These are phyloP conservation scores for Penicillium goetzii DNA, from an alignment of 495 filamentous ascomycete genomes.

Conservation along the genomic window DNA sequence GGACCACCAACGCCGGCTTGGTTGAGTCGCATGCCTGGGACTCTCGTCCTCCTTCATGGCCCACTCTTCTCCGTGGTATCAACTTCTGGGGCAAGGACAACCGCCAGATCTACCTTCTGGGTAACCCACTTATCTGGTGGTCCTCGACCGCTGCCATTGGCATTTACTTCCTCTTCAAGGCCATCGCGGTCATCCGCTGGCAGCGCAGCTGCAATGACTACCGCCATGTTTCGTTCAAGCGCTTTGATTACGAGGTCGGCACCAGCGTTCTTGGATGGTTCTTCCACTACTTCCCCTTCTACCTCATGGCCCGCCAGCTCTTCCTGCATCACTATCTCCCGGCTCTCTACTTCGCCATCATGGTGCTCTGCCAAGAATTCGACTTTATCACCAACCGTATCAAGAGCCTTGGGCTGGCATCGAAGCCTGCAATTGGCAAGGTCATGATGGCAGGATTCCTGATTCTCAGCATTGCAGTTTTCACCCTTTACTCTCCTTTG, in stretches of 20 bases:
- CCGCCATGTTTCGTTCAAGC: conserved; percentile 76
- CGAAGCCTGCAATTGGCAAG: conserved; percentile 75
- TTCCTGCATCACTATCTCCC: conserved; percentile 98
- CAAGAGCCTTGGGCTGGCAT: conserved; percentile 63
- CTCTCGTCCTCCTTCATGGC: conserved; percentile 92
- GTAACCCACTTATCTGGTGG: conserved; percentile 97
- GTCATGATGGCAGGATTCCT: conserved; percentile 70
- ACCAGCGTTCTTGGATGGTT: conserved; percentile 90
- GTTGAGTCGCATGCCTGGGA: conserved; percentile 98
- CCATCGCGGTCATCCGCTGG: conserved; percentile 85
- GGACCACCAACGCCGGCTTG: conserved; percentile 95
- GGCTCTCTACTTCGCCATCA: conserved; percentile 91
- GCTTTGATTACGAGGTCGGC: conserved; percentile 97
- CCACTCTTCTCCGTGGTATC: conserved; percentile 89
- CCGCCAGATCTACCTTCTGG: conserved; percentile 94
- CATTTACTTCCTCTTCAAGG: conserved; percentile 83
- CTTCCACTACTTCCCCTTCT: conserved; percentile 98
- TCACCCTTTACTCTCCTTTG: conserved; percentile 81
- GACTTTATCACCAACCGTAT: conserved; percentile 81
- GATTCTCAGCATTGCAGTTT: conserved; percentile 70
- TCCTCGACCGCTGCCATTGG: conserved; percentile 79
- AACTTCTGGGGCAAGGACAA: conserved; percentile 98
- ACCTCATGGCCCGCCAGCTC: conserved; percentile 94
- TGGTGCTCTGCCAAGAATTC: conserved; percentile 83
- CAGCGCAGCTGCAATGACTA: conserved; percentile 92